Evolutionary conservation across 2,329 filamentous ascomycete genomes (phyloP).

Genomic region (Meredithiella fracta): DNA sequence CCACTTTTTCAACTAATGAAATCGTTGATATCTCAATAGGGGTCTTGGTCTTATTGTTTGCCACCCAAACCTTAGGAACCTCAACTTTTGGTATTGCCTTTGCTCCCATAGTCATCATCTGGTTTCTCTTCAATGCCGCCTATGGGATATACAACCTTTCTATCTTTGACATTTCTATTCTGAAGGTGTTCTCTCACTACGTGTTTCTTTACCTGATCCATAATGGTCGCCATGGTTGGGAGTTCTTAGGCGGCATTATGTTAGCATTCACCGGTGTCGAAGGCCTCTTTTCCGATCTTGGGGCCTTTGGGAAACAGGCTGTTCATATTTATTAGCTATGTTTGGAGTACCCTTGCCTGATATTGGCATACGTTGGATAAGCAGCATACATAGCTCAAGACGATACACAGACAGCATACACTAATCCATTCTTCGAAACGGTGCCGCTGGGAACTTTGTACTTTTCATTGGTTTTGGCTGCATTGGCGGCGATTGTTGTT

Average conservation of each 20-base stretch:
- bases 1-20: slow-evolving; percentile 36
- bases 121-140: slow-evolving; percentile 45
- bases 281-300: slow-evolving; percentile 61
- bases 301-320: slow-evolving; percentile 53
- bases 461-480: slow-evolving; percentile 49
- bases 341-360: slow-evolving; percentile 48
- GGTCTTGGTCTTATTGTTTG: slow-evolving; percentile 47
- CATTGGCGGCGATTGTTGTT: slow-evolving; percentile 57
- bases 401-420: slow-evolving; percentile 27
- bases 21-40: slow-evolving; percentile 48
- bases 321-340: slow-evolving; percentile 59
- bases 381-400: slow-evolving; percentile 51
- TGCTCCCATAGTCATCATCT: slow-evolving; percentile 50
- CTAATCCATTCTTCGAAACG: slow-evolving; percentile 58
- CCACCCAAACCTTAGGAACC: slow-evolving; percentile 48
- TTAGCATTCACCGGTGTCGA: slow-evolving; percentile 67
- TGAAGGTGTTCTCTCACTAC: slow-evolving; percentile 41
- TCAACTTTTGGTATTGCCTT: slow-evolving; percentile 42
- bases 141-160: slow-evolving; percentile 49
- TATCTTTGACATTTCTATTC: slow-evolving; percentile 34
- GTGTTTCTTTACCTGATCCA: slow-evolving; percentile 44
- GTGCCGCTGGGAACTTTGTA: slow-evolving; percentile 52
- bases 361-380: slow-evolving; percentile 55
- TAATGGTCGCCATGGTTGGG: slow-evolving; percentile 45
- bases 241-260: slow-evolving; percentile 51